These are phyloP conservation scores for Aspergillus neoniger DNA, from an alignment of 2,329 filamentous ascomycete genomes.

Conservation along the genomic window DNA sequence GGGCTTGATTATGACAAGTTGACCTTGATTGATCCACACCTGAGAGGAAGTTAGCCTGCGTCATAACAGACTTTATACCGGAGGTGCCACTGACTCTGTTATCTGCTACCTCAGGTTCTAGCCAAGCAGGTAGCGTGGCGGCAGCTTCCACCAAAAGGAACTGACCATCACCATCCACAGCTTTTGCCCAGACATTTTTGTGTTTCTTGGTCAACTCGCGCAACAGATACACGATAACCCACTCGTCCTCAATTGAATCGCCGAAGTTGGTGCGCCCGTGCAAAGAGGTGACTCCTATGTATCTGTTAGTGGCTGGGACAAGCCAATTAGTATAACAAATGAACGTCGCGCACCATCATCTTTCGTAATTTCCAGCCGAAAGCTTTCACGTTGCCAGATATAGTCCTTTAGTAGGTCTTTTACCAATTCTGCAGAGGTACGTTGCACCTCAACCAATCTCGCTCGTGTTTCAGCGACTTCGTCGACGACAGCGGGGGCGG, in stretches of 20 bases:
- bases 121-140: conserved; percentile 81
- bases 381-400: conserved; percentile 90
- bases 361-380: conserved; percentile 66
- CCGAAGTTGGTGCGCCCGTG: conserved; percentile 82
- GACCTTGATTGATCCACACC: conserved; percentile 83
- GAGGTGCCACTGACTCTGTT: conserved; percentile 59
- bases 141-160: conserved; percentile 95
- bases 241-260: conserved; percentile 95
- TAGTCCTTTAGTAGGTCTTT: conserved; percentile 74
- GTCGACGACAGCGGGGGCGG: conserved; percentile 56
- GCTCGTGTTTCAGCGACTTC: conserved; percentile 56
- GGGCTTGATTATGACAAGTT: conserved; percentile 70
- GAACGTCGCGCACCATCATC: conserved; percentile 57
- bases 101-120: conserved; percentile 85
- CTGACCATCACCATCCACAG: conserved; percentile 88
- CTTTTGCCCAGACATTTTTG: conserved; percentile 74
- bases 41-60: conserved; percentile 23
- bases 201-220: conserved; percentile 76
- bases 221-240: conserved; percentile 89
- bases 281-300: conserved; percentile 58
- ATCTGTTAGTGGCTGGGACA: conserved; percentile 10
- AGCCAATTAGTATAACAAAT: background rate
- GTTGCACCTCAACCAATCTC: conserved; percentile 71
- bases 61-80: background rate
- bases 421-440: conserved; percentile 64